Evolutionary conservation across 1,284 basidiomycete genomes (phyloP), one percentile per base, ranked within the genome.

Genomic region (Boletus semigastroideus): DNA sequence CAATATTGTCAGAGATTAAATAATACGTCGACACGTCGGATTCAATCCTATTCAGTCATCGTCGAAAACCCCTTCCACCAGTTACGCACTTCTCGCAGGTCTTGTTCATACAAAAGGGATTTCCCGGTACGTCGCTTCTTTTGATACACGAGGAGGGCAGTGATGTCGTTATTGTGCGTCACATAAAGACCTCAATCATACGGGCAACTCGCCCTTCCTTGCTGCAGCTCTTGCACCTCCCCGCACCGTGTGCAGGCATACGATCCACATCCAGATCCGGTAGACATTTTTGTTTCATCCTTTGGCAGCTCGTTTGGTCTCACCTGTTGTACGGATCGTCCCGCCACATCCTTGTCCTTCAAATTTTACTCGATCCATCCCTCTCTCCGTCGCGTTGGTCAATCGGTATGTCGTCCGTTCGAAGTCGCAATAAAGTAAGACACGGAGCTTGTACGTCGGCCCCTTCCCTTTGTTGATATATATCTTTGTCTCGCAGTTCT

Each of bases 91-190:
- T 14, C 42, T 41, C 36, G 14, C 41, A 3, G n/a, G 34, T 43
- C 27, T 36, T 20, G 38, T 60, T 60, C 59, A 62, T 34, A 55
- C 48, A 41, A 27, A 55, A 47, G 67, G 53, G 43, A 55, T 60
- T 55, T 64, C 55, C 58, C 46, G 48, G 55, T 54, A 48, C 45
- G 52, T 52, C 25, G 42, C 60, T 60, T 62, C 64, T 62, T 61
- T 50, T 68, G 54, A 67, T 64, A 28, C 60, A 66, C 63, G 62
- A 52, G 55, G 57, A 51, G 51, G 50, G 51, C 36, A n/a, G 31
- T 47, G 39, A 47, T 48, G 54, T 42, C 58, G 47, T 61, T 58
- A 67, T 51, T 41, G 22, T 20, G 38, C 14, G 11, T 49, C 59
- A 50, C 52, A 63, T 63, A 65, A 65, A 67, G 46, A n/a, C 46